Evolutionary conservation across 495 filamentous ascomycete genomes (phyloP).

Genomic region (Zalerion maritima): DNA sequence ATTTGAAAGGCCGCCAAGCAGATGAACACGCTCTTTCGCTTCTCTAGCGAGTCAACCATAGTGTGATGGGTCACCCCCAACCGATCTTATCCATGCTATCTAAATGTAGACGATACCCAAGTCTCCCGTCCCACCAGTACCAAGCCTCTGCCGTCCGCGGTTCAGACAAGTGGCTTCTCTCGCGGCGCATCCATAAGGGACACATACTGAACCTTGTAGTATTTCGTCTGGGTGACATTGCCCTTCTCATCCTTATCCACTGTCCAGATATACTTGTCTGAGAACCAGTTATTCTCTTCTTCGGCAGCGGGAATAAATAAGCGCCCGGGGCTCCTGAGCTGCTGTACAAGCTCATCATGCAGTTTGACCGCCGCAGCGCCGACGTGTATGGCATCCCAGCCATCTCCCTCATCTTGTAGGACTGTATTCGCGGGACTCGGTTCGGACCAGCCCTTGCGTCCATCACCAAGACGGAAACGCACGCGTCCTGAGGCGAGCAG

Average conservation of each 20-base stretch:
- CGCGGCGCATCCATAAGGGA: conserved; percentile 78
- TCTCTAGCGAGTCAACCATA: no score
- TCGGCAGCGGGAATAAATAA: conserved; percentile 83
- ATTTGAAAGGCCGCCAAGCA: no score
- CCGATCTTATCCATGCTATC: no score
- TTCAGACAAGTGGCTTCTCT: no score
- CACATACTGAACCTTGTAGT: conserved; percentile 81
- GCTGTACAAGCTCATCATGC: conserved; percentile 58
- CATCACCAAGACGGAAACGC: conserved; percentile 67
- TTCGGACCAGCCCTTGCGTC: conserved; percentile 55
- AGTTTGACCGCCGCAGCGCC: conserved; percentile 70
- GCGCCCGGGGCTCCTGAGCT: conserved; percentile 62
- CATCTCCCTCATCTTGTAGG: conserved; percentile 23
- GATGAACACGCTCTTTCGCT: no score
- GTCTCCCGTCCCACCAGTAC: no score
- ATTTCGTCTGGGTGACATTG: conserved; percentile 53
- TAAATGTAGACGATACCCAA: no score
- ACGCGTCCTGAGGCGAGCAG: conserved; percentile 48
- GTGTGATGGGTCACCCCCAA: no score
- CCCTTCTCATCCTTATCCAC: conserved; percentile 80
- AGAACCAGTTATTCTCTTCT: conserved; percentile 17
- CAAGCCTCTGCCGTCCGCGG: no score
- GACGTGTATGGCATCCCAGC: conserved; percentile 87
- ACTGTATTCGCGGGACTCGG: conserved; percentile 24
- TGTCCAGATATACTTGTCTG: conserved; percentile 70